These are phyloP conservation scores for Phlebiopsis gigantea DNA, from an alignment of 768 basidiomycete species.

Conservation along the genomic window DNA sequence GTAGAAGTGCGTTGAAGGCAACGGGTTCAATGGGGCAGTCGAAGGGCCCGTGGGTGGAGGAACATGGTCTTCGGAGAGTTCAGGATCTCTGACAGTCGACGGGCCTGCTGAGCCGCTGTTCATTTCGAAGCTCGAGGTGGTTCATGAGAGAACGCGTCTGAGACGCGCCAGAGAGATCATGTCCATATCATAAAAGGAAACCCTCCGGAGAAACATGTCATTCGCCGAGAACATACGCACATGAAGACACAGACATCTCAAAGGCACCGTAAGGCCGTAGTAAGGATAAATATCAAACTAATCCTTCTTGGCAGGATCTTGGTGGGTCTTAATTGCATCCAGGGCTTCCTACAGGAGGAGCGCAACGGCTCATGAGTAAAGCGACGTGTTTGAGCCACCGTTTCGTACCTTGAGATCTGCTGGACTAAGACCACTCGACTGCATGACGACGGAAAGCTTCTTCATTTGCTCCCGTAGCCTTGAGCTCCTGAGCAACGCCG, in stretches of 20 bases:
- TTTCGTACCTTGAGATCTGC: constrained; percentile 7
- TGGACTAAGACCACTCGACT: constrained; percentile 8
- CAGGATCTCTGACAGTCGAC: neutral
- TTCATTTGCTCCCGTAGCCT: constrained; percentile 9
- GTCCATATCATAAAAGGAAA: neutral
- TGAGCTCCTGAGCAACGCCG: constrained; percentile 10
- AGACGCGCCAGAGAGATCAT: neutral
- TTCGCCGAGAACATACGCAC: neutral
- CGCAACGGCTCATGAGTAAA: too few species aligned
- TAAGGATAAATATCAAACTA: neutral
- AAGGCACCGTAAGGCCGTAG: neutral
- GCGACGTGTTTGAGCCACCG: too few species aligned
- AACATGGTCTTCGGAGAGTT: neutral
- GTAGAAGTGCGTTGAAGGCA: constrained; percentile 61
- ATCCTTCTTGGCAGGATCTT: neutral
- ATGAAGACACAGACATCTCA: neutral
- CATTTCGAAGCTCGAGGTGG: constrained; percentile 5
- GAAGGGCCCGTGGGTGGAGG: neutral
- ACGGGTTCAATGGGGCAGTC: constrained; percentile 34
- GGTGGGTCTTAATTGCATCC: neutral
- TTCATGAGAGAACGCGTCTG: neutral
- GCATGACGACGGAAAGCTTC: neutral
- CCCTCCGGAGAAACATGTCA: neutral
- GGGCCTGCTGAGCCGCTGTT: constrained; percentile 8
- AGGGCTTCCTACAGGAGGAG: constrained; percentile 1